These are phyloP conservation scores for Ceratopteris richardii DNA, from an alignment of 75 land plant species.

Conservation along the genomic window DNA sequence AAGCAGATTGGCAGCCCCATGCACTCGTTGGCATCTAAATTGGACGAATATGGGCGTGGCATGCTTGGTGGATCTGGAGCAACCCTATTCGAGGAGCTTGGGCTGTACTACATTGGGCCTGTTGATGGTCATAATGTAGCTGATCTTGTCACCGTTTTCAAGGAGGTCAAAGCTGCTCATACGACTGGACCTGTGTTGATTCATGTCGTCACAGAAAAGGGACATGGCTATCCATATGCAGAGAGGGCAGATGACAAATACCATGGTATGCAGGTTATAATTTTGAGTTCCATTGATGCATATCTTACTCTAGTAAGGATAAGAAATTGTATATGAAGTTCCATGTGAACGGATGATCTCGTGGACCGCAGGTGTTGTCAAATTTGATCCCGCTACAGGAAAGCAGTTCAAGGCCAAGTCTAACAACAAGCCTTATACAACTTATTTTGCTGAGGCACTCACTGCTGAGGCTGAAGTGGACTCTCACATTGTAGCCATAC, in stretches of 20 bases:
- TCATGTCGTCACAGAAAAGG: conserved; percentile 59
- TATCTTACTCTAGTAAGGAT: too few relatives aligned
- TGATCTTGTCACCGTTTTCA: conserved; percentile 54
- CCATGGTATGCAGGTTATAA: conserved; percentile 27
- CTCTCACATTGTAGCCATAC: conserved; percentile 43
- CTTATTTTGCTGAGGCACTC: conserved; percentile 57
- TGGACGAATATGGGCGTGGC: conserved; percentile 78
- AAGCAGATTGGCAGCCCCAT: conserved; percentile 57
- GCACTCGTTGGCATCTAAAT: conserved; percentile 69
- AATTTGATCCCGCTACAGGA: conserved; percentile 32
- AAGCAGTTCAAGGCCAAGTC: conserved; percentile 29
- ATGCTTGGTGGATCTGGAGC: conserved; percentile 68
- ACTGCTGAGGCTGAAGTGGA: conserved; percentile 62
- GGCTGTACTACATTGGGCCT: conserved; percentile 82
- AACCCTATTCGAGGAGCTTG: conserved; percentile 81
- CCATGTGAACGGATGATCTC: too few relatives aligned
- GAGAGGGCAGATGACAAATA: conserved; percentile 36
- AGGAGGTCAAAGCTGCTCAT: conserved; percentile 46
- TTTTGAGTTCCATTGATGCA: too few relatives aligned
- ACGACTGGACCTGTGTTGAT: conserved; percentile 69
- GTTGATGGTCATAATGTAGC: conserved; percentile 69
- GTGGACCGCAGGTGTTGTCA: conserved; percentile 26
- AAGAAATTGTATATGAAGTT: too few relatives aligned
- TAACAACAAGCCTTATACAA: conserved; percentile 40
- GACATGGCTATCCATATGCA: conserved; percentile 29